Conservation (phyloP, 768 basidiomycete species). For the Lactarius indigo region DNA sequence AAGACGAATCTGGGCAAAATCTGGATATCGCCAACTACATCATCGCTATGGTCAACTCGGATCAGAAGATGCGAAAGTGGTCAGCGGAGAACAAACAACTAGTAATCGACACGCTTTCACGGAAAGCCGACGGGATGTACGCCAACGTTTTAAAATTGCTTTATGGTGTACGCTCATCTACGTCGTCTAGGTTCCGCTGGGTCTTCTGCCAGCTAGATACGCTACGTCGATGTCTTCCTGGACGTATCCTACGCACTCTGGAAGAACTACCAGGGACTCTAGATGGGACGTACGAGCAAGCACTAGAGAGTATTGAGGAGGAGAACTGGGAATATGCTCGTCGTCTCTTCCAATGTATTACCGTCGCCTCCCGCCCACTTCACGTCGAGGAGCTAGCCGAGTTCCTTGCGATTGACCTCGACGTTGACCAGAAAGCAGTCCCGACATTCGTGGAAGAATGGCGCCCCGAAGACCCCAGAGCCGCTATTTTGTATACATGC, state of each 20-base stretch:
- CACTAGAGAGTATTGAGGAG: background rate
- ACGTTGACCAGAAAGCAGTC: background rate
- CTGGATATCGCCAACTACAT: background rate
- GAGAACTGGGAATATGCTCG: background rate
- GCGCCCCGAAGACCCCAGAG: background rate
- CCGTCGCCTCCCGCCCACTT: background rate
- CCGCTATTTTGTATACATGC: background rate
- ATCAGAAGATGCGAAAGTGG: constrained; percentile 4
- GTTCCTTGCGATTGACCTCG: background rate
- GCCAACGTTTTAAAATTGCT: background rate
- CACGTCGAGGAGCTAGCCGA: background rate
- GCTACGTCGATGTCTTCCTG: constrained; percentile 2
- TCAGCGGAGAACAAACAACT: background rate
- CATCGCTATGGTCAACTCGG: background rate
- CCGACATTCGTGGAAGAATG: background rate
- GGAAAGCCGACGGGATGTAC: constrained; percentile 8
- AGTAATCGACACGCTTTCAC: constrained; percentile 1
- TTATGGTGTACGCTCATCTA: background rate
- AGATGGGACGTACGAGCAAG: constrained; percentile 6
- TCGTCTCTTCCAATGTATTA: constrained; percentile 3
- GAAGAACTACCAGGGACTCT: constrained; percentile 6
- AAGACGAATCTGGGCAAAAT: background rate
- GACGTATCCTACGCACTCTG: background rate
- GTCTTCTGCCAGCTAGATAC: constrained; percentile 9
- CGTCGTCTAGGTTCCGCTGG: constrained; percentile 1